Conservation (phyloP, 2,329 filamentous ascomycete genomes). For the Fusarium algeriense region DNA sequence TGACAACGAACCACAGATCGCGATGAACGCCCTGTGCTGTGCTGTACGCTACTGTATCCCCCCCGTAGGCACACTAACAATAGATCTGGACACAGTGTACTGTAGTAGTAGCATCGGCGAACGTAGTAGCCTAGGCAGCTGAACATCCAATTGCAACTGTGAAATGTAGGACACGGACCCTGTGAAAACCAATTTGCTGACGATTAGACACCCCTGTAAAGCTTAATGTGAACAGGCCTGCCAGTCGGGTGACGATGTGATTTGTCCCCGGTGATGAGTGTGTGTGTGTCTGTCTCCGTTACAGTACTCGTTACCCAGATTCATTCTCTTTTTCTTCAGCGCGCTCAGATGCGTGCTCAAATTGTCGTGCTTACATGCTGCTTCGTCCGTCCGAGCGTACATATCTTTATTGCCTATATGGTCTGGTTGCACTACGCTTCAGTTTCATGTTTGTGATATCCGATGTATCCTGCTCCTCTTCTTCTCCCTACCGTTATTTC, state of each 20-base stretch:
- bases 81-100: conserved; percentile 5
- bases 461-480: neutral
- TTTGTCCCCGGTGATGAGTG: neutral
- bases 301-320: no score
- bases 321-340: neutral
- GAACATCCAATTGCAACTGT: neutral
- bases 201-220: conserved; percentile 1
- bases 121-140: neutral
- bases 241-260: conserved; percentile 7
- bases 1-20: neutral
- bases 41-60: neutral
- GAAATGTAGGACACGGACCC: neutral
- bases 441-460: neutral
- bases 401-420: conserved; percentile 6
- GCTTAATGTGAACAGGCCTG: conserved; percentile 1
- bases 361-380: neutral
- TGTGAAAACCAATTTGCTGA: neutral
- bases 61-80: neutral
- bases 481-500: neutral
- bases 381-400: conserved; percentile 12
- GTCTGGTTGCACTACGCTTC: neutral
- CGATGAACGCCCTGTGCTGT: neutral
- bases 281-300: no score
- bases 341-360: conserved; percentile 1
- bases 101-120: neutral